Conservation (phyloP, 2,329 filamentous ascomycete species). For the Talaromyces funiculosus region DNA sequence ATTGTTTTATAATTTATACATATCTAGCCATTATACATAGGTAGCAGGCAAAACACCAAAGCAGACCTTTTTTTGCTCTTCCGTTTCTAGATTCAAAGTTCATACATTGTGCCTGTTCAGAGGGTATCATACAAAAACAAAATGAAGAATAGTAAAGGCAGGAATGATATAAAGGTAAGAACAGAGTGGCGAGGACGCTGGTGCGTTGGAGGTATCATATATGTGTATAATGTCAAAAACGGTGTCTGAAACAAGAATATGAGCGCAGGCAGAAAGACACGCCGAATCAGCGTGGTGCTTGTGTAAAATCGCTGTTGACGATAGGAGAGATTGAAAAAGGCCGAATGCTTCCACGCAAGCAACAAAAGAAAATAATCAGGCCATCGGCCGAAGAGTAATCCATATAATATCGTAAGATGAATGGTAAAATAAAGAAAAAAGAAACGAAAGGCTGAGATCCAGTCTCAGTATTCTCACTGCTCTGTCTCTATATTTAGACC, state of each 20-base stretch:
- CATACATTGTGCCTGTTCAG: slow-evolving; percentile 6
- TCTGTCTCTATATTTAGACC: neutral
- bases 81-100: neutral
- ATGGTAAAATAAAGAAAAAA: neutral
- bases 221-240: neutral
- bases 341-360: neutral
- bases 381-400: neutral
- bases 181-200: neutral
- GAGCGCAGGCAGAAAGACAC: neutral
- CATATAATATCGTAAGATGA: neutral
- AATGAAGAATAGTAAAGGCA: neutral
- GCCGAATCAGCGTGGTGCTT: neutral
- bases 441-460: slow-evolving; percentile 1
- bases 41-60: neutral
- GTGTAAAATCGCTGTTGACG: neutral
- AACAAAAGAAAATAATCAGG: neutral
- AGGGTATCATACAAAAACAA: slow-evolving; percentile 14
- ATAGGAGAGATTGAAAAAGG: neutral
- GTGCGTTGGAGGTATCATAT: slow-evolving; percentile 5
- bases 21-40: neutral
- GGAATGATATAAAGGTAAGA: neutral
- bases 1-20: neutral
- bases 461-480: slow-evolving; percentile 1
- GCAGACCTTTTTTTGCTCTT: neutral
- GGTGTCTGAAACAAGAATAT: neutral